Evolutionary conservation across 2,329 filamentous ascomycete genomes (phyloP).

Genomic region (Metarhizium brunneum): DNA sequence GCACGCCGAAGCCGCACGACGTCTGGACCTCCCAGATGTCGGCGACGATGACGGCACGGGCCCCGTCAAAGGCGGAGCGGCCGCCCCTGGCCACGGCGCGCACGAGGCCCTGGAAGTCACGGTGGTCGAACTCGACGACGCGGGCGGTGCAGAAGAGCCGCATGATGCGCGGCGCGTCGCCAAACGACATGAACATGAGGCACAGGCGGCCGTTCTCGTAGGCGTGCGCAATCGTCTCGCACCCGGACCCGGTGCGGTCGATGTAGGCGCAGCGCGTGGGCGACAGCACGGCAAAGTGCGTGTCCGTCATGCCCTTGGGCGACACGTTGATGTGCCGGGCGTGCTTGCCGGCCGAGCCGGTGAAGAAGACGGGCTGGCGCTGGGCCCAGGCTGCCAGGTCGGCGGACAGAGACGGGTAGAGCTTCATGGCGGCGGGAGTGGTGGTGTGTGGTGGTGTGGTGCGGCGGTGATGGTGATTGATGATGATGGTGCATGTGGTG

Average conservation of each 20-base stretch:
- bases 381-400: conserved; percentile 55
- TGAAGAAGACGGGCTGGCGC: conserved; percentile 65
- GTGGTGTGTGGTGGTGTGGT: no score
- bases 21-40: conserved; percentile 59
- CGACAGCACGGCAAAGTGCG: conserved; percentile 52
- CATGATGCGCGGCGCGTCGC: conserved; percentile 48
- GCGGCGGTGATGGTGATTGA: no score
- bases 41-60: conserved; percentile 50
- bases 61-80: conserved; percentile 33
- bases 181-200: conserved; percentile 64
- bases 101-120: conserved; percentile 39
- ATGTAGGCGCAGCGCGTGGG: conserved; percentile 58
- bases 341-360: conserved; percentile 60
- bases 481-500: no score
- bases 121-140: conserved; percentile 51
- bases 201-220: conserved; percentile 71
- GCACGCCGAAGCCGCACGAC: conserved; percentile 57
- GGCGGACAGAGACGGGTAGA: conserved; percentile 43
- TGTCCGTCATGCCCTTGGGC: conserved; percentile 58
- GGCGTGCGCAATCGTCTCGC: conserved; percentile 66
- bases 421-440: conserved; percentile 39
- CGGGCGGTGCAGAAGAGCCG: conserved; percentile 51
- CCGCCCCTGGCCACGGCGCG: conserved; percentile 27
- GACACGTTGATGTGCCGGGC: conserved; percentile 66
- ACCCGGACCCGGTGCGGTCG: conserved; percentile 66